Evolutionary conservation across 2,329 filamentous ascomycete genomes (phyloP), one percentile per base, ranked within the genome.

Genomic region (Paraphoma sp.): DNA sequence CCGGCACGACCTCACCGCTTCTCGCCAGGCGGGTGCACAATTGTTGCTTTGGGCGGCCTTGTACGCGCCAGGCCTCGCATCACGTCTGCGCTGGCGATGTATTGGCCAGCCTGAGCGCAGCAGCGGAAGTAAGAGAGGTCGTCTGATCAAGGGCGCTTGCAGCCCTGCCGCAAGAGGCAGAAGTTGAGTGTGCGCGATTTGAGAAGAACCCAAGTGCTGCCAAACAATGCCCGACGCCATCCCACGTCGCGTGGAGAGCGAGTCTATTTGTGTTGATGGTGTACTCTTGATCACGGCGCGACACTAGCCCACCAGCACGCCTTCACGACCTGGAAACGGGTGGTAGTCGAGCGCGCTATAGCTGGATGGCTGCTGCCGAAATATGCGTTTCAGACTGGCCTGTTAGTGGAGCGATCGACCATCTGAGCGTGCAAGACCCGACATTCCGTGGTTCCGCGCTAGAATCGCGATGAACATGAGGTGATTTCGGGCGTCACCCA

Each of bases 111-210:
- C 48, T 11, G 14, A 16, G 23, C 38, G 38, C 12, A 42, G 40
- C 11, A n/a, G 40, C 40, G 40, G 33, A 41, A 42, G 48, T 28
- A 42, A 36, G 17, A 16, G 18, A 50, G 41, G 48, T 51, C 48
- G 29, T 45, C 48, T 51, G 48, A 51, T 44, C 48, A 43, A n/a
- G n/a, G 48, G 48, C 48, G 48, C 48, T 31, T 51, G 38, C 11
- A 41, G 46, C 23, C 18, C 46, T 36, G 33, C 33, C 33, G 33
- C 40, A 42, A 42, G 40, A 42, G 16, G 12, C n/a, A 42, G 40
- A n/a, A 9, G 40, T 8, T n/a, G 40, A 14, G 16, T 42, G 5
- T 42, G 40, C 16, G 40, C 3, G 8, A 17, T 42, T 42, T 42
- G 40, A 42, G 11, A 42, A n/a, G 11, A 17, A 42, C 16, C 40